These are phyloP conservation scores for Suhomyces sp. DNA, from an alignment of 805 yeast genomes.

Conservation along the genomic window DNA sequence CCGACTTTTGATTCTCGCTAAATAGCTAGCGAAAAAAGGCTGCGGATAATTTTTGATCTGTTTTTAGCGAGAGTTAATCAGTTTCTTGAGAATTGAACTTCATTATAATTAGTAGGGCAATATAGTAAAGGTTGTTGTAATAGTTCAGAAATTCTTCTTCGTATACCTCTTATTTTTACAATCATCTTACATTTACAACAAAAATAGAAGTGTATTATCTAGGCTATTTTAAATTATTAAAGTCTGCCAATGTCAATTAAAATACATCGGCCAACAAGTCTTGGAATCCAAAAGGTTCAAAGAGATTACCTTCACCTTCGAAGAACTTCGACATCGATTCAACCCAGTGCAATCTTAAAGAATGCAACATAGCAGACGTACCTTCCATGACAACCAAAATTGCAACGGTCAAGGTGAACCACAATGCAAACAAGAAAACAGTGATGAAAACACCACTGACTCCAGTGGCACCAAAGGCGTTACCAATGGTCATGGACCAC, in stretches of 20 bases:
- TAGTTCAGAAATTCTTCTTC: too few relatives aligned
- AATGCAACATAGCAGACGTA: constrained; percentile 80
- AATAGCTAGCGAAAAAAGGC: too few relatives aligned
- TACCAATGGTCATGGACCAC: constrained; percentile 72
- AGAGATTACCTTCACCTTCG: constrained; percentile 71
- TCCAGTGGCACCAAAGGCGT: constrained; percentile 58
- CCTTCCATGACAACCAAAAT: constrained; percentile 79
- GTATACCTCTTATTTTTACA: too few relatives aligned
- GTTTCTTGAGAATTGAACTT: too few relatives aligned
- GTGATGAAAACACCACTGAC: constrained; percentile 54
- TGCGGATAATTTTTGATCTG: too few relatives aligned
- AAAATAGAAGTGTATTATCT: background rate
- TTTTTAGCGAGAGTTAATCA: too few relatives aligned
- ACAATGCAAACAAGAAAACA: constrained; percentile 63
- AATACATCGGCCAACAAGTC: constrained; percentile 12
- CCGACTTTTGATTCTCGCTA: too few relatives aligned
- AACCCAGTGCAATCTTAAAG: constrained; percentile 77
- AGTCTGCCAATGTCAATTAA: constrained; percentile 3
- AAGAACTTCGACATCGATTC: constrained; percentile 80
- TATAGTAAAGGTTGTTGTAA: too few relatives aligned
- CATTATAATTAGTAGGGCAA: too few relatives aligned
- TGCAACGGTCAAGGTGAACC: constrained; percentile 69
- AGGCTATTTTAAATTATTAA: background rate
- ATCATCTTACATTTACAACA: background rate
- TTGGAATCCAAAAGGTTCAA: constrained; percentile 58